Evolutionary conservation across 805 yeast genomes (phyloP).

Genomic region (Candida ponderosae): DNA sequence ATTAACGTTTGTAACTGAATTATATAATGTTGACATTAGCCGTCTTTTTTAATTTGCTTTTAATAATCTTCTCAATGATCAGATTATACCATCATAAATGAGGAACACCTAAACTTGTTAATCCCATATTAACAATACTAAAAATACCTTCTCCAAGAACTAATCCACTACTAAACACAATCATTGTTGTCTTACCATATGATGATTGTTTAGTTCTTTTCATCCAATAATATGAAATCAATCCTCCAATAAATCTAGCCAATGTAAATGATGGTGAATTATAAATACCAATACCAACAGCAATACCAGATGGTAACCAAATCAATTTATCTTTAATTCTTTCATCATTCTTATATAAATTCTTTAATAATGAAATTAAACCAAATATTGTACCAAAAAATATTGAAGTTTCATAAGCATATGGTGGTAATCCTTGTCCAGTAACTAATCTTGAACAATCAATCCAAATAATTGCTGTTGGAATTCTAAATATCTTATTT

Average conservation of each 20-base stretch:
- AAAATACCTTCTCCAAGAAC: slow-evolving; percentile 92
- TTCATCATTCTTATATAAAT: slow-evolving; percentile 36
- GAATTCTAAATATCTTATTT: slow-evolving; percentile 71
- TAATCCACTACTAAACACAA: slow-evolving; percentile 85
- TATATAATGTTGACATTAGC: too few relatives aligned
- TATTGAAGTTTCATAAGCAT: slow-evolving; percentile 54
- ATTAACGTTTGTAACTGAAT: too few relatives aligned
- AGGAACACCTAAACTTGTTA: slow-evolving; percentile 63
- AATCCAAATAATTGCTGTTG: slow-evolving; percentile 95
- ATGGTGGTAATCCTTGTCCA: slow-evolving; percentile 84
- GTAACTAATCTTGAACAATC: slow-evolving; percentile 91
- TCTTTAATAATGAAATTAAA: slow-evolving; percentile 53
- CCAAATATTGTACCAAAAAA: slow-evolving; percentile 65
- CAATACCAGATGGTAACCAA: slow-evolving; percentile 88
- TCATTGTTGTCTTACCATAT: slow-evolving; percentile 60
- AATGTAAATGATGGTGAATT: slow-evolving; percentile 90
- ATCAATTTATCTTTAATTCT: slow-evolving; percentile 32
- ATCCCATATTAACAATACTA: slow-evolving; percentile 72
- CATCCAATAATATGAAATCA: slow-evolving; percentile 54
- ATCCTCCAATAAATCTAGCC: slow-evolving; percentile 89
- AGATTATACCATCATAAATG: slow-evolving; percentile 39
- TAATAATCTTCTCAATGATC: too few relatives aligned
- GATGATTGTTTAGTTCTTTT: slow-evolving; percentile 26
- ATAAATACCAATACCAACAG: slow-evolving; percentile 95
- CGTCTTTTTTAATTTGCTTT: too few relatives aligned